Evolutionary conservation across 1,284 basidiomycete species (phyloP).

Genomic region (Puccinia horiana): DNA sequence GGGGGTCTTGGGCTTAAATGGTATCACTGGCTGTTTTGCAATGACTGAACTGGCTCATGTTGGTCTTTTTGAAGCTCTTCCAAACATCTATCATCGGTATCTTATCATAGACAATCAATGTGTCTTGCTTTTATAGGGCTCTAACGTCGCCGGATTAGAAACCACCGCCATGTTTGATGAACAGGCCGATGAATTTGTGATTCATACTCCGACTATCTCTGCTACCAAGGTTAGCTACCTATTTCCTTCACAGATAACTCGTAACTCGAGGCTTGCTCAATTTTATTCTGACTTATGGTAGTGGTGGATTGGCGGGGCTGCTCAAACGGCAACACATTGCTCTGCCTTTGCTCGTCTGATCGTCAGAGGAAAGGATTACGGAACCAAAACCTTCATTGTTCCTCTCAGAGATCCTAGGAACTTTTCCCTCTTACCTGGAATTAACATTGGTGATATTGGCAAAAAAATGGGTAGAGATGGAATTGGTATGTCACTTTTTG

Average conservation of each 20-base stretch:
- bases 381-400: constrained; percentile 66
- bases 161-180: constrained; percentile 66
- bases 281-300: neutral
- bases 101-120: neutral
- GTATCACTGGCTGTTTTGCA: constrained; percentile 65
- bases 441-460: constrained; percentile 66
- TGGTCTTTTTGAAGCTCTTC: neutral
- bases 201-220: constrained; percentile 64
- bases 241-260: neutral
- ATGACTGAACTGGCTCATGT: constrained; percentile 62
- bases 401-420: constrained; percentile 64
- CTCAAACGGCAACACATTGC: constrained; percentile 65
- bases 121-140: constrained; percentile 59
- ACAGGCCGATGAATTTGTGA: constrained; percentile 64
- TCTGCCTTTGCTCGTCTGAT: constrained; percentile 65
- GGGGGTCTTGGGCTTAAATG: constrained; percentile 64
- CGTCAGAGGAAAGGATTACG: constrained; percentile 64
- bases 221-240: constrained; percentile 59
- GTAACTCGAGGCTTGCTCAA: neutral
- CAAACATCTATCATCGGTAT: neutral
- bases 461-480: constrained; percentile 67
- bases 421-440: constrained; percentile 62
- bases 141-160: constrained; percentile 66
- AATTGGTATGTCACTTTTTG: constrained; percentile 58
- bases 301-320: constrained; percentile 67